Evolutionary conservation across 108 stramenopile species (phyloP).

Genomic region (Pseudonitzschia pungens): DNA sequence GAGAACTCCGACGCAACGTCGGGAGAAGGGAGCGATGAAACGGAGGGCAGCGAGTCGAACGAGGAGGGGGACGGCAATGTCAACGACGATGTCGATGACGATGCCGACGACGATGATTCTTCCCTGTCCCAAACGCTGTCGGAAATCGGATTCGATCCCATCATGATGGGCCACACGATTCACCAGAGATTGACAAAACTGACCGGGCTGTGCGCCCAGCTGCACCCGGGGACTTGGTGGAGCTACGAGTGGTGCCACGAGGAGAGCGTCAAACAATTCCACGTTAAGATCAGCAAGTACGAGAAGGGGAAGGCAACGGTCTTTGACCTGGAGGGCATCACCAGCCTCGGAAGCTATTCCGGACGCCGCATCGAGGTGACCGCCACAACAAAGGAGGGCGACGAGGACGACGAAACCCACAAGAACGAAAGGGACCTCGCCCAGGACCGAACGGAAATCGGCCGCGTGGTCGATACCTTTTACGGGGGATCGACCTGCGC

Average conservation of each 20-base stretch:
- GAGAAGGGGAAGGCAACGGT: slow-evolving; percentile 6
- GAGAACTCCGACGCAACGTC: too few species aligned
- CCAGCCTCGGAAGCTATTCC: slow-evolving; percentile 54
- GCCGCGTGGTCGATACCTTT: slow-evolving; percentile 38
- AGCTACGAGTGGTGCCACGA: slow-evolving; percentile 90
- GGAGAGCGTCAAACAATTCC: slow-evolving; percentile 72
- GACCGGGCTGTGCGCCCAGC: slow-evolving; percentile 64
- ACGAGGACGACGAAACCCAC: neutral
- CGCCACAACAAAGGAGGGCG: slow-evolving; percentile 8
- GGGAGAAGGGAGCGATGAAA: neutral
- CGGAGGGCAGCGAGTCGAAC: neutral
- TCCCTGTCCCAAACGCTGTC: neutral
- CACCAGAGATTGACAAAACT: slow-evolving; percentile 33
- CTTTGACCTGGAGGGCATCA: slow-evolving; percentile 51
- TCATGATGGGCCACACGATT: slow-evolving; percentile 20
- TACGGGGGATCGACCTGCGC: slow-evolving; percentile 58
- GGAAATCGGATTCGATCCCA: neutral
- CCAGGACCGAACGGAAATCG: slow-evolving; percentile 23
- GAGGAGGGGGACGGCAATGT: too few species aligned
- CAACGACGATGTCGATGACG: neutral
- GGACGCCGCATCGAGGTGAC: slow-evolving; percentile 21
- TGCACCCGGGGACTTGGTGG: slow-evolving; percentile 79
- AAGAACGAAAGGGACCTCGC: neutral
- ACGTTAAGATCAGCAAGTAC: slow-evolving; percentile 20
- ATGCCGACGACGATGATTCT: neutral